Base-by-base conservation (phyloP, 225 moss, liverwort and hornwort species). In the Physcomitrium patens region DNA sequence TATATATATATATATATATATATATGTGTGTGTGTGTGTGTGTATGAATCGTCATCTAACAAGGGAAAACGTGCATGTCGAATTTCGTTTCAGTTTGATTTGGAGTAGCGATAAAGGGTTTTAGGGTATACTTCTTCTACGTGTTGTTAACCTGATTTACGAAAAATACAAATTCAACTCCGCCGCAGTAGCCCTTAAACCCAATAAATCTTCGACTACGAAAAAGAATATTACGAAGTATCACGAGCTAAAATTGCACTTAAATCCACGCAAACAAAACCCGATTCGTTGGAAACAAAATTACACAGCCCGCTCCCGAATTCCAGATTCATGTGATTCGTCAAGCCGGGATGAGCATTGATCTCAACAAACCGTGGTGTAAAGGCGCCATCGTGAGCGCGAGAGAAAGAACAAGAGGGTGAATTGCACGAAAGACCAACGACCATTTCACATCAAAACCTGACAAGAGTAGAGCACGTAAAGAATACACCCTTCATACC, bases 191-290 rank as follows among this genome's bases (percentile, higher is more conserved):
- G 54, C 28, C 72, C 22, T 51, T 47, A 49, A 66, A 61, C 14
- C 63, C 67, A 12, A 67, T 18, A 66, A 53, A 58, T 18, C 24
- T 31, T 41, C 52, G 10, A 52, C 64, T 63, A 52, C 56, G 47
- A 46, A 56, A 18, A 27, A 28, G 55, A 48, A 0, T 5, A 9
- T 37, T 37, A 37, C 31, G 58, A 73, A 46, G 5, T 37, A 57
- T 44, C 2, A 71, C 51, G 65, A 37, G 42, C 56, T 45, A 79
- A 74, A 37, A 77, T 42, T 68, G 74, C 51, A 52, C 5, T 22
- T 1, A 10, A 58, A 24, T 1, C 37, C 48, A 37, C n/a, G 17
- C 49, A 77, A 77, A 63, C 42, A 1, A 45, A 79, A 55, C 28
- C 63, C 43, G 13, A 75, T n/a, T 8, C 26, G 47, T 15, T 37